Evolutionary conservation across 73 alveolate species (phyloP), one percentile per base, ranked within the genome.

Genomic region (Paramecium caudatum): DNA sequence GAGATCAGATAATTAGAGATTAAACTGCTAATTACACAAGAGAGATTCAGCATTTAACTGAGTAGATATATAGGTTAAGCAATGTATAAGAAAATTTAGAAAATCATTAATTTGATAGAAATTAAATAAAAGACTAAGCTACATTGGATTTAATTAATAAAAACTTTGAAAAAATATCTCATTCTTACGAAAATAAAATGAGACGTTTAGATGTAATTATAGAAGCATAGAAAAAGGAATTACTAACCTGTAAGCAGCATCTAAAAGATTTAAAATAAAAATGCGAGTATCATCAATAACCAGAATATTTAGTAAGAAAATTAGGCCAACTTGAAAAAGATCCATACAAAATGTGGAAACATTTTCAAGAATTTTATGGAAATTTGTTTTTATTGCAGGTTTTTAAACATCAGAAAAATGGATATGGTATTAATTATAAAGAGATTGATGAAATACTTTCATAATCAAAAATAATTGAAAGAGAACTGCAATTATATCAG

Each of bases 121-220:
- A 55, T 55, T 55, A 27, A 55, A 55, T 55, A 16, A 55, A 55
- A 21, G 80, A 55, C 30, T 55, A 55, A 55, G 80, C 80, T 55
- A 55, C 80, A 27, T 55, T 55, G 23, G 80, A 55, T 55, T 27
- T 55, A 4, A 5, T 55, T 27, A 55, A 55, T 10, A 55, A 55
- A 8, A 55, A 6, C 23, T 3, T 55, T 2, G 80, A 55, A 55
- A 55, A 55, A 5, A 0, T 55, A 7, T 55, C 80, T 5, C 46
- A 55, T 27, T 2, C 43, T 10, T 55, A 55, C 30, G 80, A 55
- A 55, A 55, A 55, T 55, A 55, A 55, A 23, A 55, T 55, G 23
- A 55, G 30, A 43, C 80, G 30, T 21, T 55, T 55, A 55, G 30
- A 55, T 21, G 30, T 55, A 1, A 55, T 55, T 3, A 5, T 55